Conservation (phyloP, 2,329 filamentous ascomycete genomes). For the Cladophialophora chaetospira region DNA sequence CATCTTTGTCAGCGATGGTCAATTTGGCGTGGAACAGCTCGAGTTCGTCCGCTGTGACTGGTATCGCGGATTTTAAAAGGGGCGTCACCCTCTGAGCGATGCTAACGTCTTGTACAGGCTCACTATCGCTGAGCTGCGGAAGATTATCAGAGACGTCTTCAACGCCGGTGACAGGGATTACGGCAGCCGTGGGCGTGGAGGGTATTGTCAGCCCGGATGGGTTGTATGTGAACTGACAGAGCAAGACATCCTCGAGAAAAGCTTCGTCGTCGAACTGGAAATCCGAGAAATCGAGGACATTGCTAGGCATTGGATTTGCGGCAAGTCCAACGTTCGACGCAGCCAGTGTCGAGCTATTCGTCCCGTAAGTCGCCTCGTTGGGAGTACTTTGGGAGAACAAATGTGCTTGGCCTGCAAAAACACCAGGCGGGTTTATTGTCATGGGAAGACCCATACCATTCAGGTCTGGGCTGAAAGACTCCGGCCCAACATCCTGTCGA, state of each 20-base stretch:
- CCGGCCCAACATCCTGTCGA: no score
- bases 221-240: constrained; percentile 17
- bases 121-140: background rate
- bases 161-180: background rate
- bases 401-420: background rate
- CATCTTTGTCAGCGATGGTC: background rate
- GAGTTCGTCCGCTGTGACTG: constrained; percentile 9
- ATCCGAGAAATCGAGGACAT: constrained; percentile 1
- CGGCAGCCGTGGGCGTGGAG: background rate
- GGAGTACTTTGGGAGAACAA: background rate
- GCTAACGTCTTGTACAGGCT: background rate
- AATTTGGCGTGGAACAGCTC: constrained; percentile 9
- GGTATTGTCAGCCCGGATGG: constrained; percentile 11
- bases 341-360: background rate
- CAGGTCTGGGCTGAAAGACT: no score
- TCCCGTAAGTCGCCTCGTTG: background rate
- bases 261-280: constrained; percentile 11
- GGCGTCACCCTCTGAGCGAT: background rate
- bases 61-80: background rate
- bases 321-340: background rate
- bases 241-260: constrained; percentile 14
- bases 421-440: no score
- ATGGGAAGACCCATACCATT: no score
- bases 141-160: background rate
- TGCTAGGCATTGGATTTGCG: background rate